Base-by-base conservation (phyloP, 805 yeast genomes). In the Monosporozyma servazzii region DNA sequence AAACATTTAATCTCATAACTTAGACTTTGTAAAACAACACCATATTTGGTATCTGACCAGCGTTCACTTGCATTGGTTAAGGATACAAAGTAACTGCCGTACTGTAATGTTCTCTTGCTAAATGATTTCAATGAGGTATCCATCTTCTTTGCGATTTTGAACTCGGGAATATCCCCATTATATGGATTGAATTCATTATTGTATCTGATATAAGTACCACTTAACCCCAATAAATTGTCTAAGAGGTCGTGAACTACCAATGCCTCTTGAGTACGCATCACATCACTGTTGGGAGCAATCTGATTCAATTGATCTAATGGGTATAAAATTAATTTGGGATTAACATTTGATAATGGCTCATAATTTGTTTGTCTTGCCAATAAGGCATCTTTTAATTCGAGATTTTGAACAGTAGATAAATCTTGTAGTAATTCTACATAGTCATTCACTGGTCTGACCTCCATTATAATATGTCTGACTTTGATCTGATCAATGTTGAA, bases 151-250 rank as follows among this genome's bases (percentile, higher is more conserved):
- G 86, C 82, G 25, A 88, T 77, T 54, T 80, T 76, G 66, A 77
- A 89, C 53, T 84, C 91, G 0, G 96, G 95, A 13, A 48, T 33
- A 33, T 75, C 71, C 13, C 67, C 70, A 15, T 50, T 48, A 60
- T 48, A 52, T 0, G 82, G 81, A 58, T 80, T 78, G 60, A 78
- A 87, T 20, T 74, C 71, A 43, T 80, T 84, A 31, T 82, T 75
- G 62, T 77, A 88, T 44, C 89, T 71, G 36, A 91, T 79, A 61
- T 85, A 88, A 20, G 74, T 73, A 0, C 97, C 97, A 64, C 89
- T 96, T 27, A 76, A 67, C 0, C 95, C 95, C 31, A 81, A 58
- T 13, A 93, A 64, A 1, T 86, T 83, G 58, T 75, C 76, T 20
- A 88, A 59, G 9, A 89, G 63, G 64, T 91, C 99, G 52, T 78